phyloP scores from a whole-genome alignment of 768 basidiomycete species.

The Hypsizygus marmoreus region DNA sequence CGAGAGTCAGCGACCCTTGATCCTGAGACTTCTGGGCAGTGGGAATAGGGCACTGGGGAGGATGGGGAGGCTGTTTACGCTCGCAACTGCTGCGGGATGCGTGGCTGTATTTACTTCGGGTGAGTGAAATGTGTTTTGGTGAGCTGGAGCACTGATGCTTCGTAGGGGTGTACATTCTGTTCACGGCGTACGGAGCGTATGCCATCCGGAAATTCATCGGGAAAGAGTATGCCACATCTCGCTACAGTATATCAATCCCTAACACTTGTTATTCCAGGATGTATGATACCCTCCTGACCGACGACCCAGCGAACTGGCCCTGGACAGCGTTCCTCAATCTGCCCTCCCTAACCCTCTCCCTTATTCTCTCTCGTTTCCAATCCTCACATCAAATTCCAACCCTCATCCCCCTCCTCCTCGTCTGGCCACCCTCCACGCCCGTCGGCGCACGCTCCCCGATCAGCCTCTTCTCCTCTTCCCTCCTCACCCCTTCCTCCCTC shows the following conservation, averaged over 20 bases:
- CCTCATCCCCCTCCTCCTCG: conserved; percentile 46
- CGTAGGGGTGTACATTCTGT: conserved; percentile 44
- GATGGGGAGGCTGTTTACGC: conserved; percentile 53
- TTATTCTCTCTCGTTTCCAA: conserved; percentile 63
- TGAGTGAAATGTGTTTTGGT: conserved; percentile 32
- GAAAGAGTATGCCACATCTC: conserved; percentile 47
- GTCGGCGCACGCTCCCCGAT: conserved; percentile 30
- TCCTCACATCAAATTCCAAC: conserved; percentile 33
- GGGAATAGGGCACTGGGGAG: conserved; percentile 52
- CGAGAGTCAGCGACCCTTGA: conserved; percentile 59
- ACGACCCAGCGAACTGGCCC: conserved; percentile 74
- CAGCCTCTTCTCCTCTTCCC: conserved; percentile 33
- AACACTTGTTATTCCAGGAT: conserved; percentile 39
- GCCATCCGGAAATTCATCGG: conserved; percentile 73
- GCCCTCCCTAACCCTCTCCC: conserved; percentile 66
- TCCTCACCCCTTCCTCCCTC: conserved; percentile 8
- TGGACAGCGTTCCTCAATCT: conserved; percentile 77
- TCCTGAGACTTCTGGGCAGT: conserved; percentile 51
- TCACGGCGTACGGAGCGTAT: conserved; percentile 72
- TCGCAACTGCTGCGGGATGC: conserved; percentile 50
- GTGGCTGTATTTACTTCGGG: conserved; percentile 62
- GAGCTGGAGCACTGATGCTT: neutral
- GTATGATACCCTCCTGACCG: conserved; percentile 63
- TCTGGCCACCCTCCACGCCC: conserved; percentile 45
- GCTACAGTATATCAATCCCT: neutral